Evolutionary conservation across 163 green algal genomes (phyloP).

Genomic region (Scenedesmus sp.): DNA sequence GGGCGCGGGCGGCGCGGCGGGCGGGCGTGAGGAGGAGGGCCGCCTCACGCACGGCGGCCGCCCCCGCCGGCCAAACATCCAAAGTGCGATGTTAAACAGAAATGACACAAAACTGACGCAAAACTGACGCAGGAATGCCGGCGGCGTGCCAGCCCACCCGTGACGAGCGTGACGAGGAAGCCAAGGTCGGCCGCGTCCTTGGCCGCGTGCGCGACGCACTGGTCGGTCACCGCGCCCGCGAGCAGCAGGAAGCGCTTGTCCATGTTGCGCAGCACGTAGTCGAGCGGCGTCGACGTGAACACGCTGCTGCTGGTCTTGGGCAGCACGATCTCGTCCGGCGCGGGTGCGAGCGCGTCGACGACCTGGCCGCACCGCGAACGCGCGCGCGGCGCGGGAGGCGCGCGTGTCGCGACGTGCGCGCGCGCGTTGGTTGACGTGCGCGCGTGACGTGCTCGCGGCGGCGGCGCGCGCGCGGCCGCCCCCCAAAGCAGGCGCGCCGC

Average conservation of each 20-base stretch:
- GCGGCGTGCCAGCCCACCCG: not conserved
- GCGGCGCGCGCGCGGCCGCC: too few species aligned
- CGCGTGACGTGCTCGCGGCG: too few species aligned
- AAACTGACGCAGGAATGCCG: not conserved
- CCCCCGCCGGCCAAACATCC: too few species aligned
- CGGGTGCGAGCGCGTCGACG: constrained; percentile 59
- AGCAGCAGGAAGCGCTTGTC: constrained; percentile 36
- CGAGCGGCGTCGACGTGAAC: constrained; percentile 71
- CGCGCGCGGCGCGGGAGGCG: too few species aligned
- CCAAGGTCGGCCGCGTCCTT: constrained; percentile 74
- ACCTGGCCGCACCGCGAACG: too few species aligned
- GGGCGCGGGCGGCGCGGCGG: not conserved
- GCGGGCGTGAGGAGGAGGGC: not conserved
- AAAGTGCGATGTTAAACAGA: too few species aligned
- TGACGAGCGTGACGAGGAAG: constrained; percentile 73
- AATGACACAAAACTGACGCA: too few species aligned
- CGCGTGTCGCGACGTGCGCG: too few species aligned
- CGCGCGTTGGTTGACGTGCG: too few species aligned
- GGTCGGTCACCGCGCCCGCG: constrained; percentile 64
- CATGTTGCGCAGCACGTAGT: constrained; percentile 62
- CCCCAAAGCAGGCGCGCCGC: too few species aligned
- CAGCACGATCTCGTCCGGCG: constrained; percentile 74
- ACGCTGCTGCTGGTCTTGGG: constrained; percentile 73
- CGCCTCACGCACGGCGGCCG: not conserved
- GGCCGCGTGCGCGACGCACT: constrained; percentile 79